Base-by-base conservation (phyloP, 768 basidiomycete species). In the Termitomyces titanicus region DNA sequence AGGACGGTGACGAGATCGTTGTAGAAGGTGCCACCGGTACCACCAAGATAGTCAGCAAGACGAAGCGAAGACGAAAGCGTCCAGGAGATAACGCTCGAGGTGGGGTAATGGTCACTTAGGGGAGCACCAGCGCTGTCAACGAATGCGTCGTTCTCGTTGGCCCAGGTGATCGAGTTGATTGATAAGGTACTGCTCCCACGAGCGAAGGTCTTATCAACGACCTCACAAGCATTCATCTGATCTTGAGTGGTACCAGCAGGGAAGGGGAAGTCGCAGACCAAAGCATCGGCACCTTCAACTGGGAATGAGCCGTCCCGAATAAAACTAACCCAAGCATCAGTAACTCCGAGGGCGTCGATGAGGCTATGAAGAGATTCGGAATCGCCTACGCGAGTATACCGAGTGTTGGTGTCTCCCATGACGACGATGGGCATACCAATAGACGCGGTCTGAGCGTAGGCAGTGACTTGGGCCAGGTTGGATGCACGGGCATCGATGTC, bases 321-420 rank as follows among this genome's bases (percentile, higher is more conserved):
- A 49, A 63, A 64, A 33, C 66, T 59, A 1, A 74, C 65, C 73
- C 72, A 75, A 7, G 68, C 57, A 56, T 71, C 71, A 29, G 61
- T 64, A 13, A 68, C 46, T 5, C 61, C 63, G 11, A 64, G 66
- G 42, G 50, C 57, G 47, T 58, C 43, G 22, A 69, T 25, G 51
- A 71, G 57, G 12, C 49, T 52, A 22, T 55, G 61, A 25, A 73
- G 59, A 9, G 60, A 61, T 10, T 68, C 69, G 11, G 60, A 59
- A 59, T 72, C 71, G 12, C 65, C 67, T 3, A 59, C 47, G 38
- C 70, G 64, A n/a, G 70, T 71, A 56, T 74, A 74, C 3, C 72
- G 66, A 13, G 64, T 42, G 47, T 75, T 75, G 20, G 72, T 75
- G 61, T 75, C 73, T 15, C 74, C 74, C 61, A 73, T 70, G 43